These are phyloP conservation scores for Microsporum audouinii DNA, from an alignment of 2,329 filamentous ascomycete species.

Conservation along the genomic window DNA sequence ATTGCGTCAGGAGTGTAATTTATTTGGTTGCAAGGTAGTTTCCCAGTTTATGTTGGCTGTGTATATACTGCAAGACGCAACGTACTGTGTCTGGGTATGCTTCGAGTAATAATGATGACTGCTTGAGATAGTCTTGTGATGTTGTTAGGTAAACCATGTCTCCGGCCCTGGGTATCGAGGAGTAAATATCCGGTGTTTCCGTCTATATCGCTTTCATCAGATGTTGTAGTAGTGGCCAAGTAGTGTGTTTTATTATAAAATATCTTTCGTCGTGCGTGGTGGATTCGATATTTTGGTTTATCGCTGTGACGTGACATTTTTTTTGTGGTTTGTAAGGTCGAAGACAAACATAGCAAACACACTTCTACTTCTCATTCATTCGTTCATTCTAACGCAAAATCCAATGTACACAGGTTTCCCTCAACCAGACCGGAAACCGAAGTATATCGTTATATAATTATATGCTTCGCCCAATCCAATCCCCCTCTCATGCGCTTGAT, in stretches of 20 bases:
- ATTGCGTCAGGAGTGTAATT: not conserved
- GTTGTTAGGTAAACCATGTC: constrained; percentile 70
- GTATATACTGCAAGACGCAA: constrained; percentile 12
- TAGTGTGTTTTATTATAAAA: not conserved
- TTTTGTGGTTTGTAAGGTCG: constrained; percentile 2
- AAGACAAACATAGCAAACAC: constrained; percentile 1
- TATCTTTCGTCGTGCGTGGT: constrained; percentile 2
- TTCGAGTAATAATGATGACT: constrained; percentile 74
- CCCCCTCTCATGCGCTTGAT: not conserved
- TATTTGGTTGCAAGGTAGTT: not conserved
- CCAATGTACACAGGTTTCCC: not conserved
- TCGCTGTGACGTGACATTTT: not conserved
- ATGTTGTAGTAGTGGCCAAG: not conserved
- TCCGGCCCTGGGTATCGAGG: not conserved
- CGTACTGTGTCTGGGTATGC: constrained; percentile 74
- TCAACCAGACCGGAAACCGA: not conserved
- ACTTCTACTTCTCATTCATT: not conserved
- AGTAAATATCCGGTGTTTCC: not conserved
- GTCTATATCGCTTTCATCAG: not conserved
- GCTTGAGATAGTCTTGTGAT: constrained; percentile 81
- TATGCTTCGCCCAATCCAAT: not conserved
- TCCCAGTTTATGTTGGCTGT: not conserved
- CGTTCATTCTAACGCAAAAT: not conserved
- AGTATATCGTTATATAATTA: not conserved
- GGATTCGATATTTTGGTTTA: not conserved